A percentile compares a stretch with the other conserved stretches of the same genome.
Conservation (phyloP, 1,284 basidiomycete species). For the Apiotrichum akiyoshidainum region DNA sequence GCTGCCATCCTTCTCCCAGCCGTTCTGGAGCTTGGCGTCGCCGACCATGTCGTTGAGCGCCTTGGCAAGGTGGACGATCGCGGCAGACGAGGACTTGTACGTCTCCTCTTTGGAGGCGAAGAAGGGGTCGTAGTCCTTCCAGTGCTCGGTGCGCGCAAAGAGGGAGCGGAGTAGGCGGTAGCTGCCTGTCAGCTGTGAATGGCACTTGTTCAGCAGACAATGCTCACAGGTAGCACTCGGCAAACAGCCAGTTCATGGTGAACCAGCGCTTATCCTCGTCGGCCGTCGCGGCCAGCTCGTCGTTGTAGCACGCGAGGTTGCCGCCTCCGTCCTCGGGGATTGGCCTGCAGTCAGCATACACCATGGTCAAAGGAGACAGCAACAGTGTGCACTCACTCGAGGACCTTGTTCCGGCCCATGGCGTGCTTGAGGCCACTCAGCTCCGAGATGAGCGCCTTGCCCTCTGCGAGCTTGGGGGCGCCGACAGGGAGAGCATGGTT, state of each 20-base stretch:
- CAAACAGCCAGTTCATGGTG: conserved; percentile 85
- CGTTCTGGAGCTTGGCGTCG: conserved; percentile 32
- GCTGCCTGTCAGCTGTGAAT: conserved; percentile 57
- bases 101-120: conserved; percentile 73
- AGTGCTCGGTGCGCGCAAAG: conserved; percentile 68
- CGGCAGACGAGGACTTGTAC: conserved; percentile 73
- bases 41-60: conserved; percentile 38
- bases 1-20: conserved; percentile 34
- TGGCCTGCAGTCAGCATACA: conserved; percentile 52
- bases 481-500: conserved; percentile 56
- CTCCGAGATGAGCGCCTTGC: conserved; percentile 72
- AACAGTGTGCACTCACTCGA: conserved; percentile 59
- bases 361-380: neutral
- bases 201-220: neutral
- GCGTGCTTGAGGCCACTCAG: conserved; percentile 82
- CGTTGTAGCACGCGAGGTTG: conserved; percentile 68
- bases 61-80: conserved; percentile 61
- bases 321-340: conserved; percentile 71
- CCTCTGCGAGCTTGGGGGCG: conserved; percentile 57
- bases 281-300: conserved; percentile 60
- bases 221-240: conserved; percentile 68
- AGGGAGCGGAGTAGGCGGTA: conserved; percentile 79
- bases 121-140: conserved; percentile 84
- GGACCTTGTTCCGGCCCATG: conserved; percentile 73
- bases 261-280: conserved; percentile 76